These are phyloP conservation scores for Umbelopsis sp. DNA, from an alignment of 192 early-diverging fungal genomes.

Conservation along the genomic window DNA sequence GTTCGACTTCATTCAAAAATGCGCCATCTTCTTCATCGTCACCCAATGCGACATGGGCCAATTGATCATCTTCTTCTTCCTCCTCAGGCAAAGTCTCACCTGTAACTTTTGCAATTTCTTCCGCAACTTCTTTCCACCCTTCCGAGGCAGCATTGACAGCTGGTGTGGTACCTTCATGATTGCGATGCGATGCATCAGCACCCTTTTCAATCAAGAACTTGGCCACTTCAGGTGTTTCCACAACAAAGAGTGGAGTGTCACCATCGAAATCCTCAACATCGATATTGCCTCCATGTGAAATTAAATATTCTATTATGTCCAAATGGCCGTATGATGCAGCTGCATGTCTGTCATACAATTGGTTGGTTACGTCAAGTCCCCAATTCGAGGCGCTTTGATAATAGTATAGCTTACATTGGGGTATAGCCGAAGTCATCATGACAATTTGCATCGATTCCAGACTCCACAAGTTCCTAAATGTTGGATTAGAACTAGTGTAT, in stretches of 20 bases:
- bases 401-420: conserved; percentile 55
- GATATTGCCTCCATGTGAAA: conserved; percentile 63
- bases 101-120: conserved; percentile 55
- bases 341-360: conserved; percentile 46
- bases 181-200: conserved; percentile 62
- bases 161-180: conserved; percentile 62
- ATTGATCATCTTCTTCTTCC: conserved; percentile 20
- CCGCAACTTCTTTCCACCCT: conserved; percentile 67
- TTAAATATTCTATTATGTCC: conserved; percentile 66
- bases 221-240: conserved; percentile 71
- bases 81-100: conserved; percentile 52
- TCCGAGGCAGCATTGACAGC: conserved; percentile 62
- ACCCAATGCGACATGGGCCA: conserved; percentile 9
- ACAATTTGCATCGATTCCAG: conserved; percentile 58
- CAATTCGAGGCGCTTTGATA: background rate
- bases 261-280: conserved; percentile 77
- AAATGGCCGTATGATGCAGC: conserved; percentile 76
- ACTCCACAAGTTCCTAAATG: conserved; percentile 46
- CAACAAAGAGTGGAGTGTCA: conserved; percentile 81
- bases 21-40: conserved; percentile 37
- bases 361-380: background rate
- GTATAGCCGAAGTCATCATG: conserved; percentile 84
- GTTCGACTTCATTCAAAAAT: conserved; percentile 53
- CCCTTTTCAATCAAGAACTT: conserved; percentile 67
- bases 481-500: background rate